Percentiles rank a stretch among this genome's conserved stretches.
These are phyloP conservation scores for Exserohilum rostratum DNA, from an alignment of 2,329 filamentous ascomycete species.

Conservation along the genomic window DNA sequence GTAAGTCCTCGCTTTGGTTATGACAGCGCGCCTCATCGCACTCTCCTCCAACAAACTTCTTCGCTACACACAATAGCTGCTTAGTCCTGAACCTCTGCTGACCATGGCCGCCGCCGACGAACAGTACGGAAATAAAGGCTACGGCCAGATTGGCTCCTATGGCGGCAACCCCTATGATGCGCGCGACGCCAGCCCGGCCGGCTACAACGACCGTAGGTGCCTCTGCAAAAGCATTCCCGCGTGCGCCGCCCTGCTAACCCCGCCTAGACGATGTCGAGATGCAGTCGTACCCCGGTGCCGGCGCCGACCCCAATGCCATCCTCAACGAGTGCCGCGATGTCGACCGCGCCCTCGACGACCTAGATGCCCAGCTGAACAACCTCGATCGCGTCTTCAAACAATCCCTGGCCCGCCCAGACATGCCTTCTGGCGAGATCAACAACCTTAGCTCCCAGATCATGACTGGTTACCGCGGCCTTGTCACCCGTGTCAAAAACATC, in stretches of 20 bases:
- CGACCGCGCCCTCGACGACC: conserved; percentile 74
- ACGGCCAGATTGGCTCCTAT: conserved; percentile 50
- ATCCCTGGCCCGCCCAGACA: conserved; percentile 76
- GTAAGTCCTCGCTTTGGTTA: conserved; percentile 35
- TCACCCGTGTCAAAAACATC: conserved; percentile 77
- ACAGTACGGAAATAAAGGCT: conserved; percentile 51
- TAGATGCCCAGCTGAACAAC: conserved; percentile 74
- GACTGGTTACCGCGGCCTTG: conserved; percentile 78
- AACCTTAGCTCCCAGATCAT: conserved; percentile 79
- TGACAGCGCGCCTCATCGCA: conserved; percentile 10
- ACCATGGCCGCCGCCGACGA: conserved; percentile 31
- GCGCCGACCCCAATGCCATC: conserved; percentile 71
- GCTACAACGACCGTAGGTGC: conserved; percentile 53
- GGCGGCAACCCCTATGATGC: conserved; percentile 54
- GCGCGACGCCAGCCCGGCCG: conserved; percentile 43
- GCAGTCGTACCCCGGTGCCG: conserved; percentile 60
- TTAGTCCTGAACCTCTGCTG: conserved; percentile 16
- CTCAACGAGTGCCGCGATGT: conserved; percentile 85
- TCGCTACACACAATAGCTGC: conserved; percentile 9
- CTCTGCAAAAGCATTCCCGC: conserved; percentile 33
- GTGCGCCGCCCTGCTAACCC: conserved; percentile 29
- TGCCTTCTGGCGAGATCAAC: conserved; percentile 74
- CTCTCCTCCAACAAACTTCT: conserved; percentile 11
- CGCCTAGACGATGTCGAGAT: conserved; percentile 66
- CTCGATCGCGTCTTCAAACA: conserved; percentile 74